Evolutionary conservation across 2,329 filamentous ascomycete species (phyloP).

Genomic region (Acrodontium crateriforme): DNA sequence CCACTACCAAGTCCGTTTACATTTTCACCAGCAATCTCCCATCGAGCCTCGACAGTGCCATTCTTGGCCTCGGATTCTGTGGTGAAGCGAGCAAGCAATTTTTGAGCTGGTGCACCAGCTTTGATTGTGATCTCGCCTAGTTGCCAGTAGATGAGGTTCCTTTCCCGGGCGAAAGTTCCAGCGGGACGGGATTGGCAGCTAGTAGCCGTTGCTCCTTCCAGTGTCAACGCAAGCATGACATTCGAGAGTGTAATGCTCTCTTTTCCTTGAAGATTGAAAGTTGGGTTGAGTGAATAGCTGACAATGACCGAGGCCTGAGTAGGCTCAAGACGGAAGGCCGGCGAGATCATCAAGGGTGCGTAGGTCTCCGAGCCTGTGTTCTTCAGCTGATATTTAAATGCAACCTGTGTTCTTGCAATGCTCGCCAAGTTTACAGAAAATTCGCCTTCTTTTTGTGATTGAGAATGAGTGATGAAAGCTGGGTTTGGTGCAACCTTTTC

Average conservation of each 20-base stretch:
- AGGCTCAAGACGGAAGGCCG: constrained; percentile 70
- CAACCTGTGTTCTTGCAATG: constrained; percentile 56
- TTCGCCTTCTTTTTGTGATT: constrained; percentile 55
- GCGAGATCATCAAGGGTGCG: constrained; percentile 59
- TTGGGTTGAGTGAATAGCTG: constrained; percentile 70
- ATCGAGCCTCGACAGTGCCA: constrained; percentile 69
- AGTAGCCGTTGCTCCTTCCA: constrained; percentile 50
- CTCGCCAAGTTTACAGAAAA: constrained; percentile 63
- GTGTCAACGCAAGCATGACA: constrained; percentile 56
- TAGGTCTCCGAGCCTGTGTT: constrained; percentile 44
- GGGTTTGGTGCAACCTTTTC: constrained; percentile 91
- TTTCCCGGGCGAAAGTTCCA: constrained; percentile 67
- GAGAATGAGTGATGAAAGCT: constrained; percentile 64
- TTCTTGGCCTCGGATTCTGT: constrained; percentile 58
- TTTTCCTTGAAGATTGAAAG: constrained; percentile 35
- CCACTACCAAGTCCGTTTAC: constrained; percentile 30
- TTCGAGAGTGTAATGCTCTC: constrained; percentile 52
- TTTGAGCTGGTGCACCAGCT: constrained; percentile 46
- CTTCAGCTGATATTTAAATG: constrained; percentile 86
- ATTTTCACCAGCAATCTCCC: constrained; percentile 51
- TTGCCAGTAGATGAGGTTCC: constrained; percentile 67
- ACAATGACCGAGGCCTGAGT: constrained; percentile 78
- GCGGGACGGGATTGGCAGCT: constrained; percentile 64
- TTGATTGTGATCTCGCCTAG: constrained; percentile 57
- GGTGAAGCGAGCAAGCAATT: constrained; percentile 70